Evolutionary conservation across 768 basidiomycete genomes (phyloP), one percentile per base, ranked within the genome.

Genomic region (Xanthoconium purpureum): DNA sequence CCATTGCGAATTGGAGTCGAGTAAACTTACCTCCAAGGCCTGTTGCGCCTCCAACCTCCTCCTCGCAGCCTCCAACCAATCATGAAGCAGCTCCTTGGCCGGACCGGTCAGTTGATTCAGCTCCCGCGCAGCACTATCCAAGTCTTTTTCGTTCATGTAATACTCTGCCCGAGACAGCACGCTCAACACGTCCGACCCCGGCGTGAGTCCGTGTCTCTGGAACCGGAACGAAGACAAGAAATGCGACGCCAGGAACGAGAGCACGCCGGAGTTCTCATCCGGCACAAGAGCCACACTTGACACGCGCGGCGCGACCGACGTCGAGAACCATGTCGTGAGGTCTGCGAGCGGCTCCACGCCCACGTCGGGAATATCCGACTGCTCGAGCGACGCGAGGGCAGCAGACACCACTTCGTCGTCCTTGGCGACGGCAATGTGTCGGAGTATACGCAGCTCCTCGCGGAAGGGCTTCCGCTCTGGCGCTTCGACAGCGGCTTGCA

Each of bases 51-150:
- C 93, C 58, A 99, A 71, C 69, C 94, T 80, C 67, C 82, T 78
- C 61, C 96, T 79, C 11, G 94, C 94, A 63, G 92, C 94, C 63
- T 86, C 84, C 39, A 99, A 75, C 97, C 96, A 99, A 73, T 98
- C 96, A 36, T 78, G 74, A 50, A 91, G 64, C 43, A 96, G 68
- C 50, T 80, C 69, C 72, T 86, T 89, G 15, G 89, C 89, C 56
- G 89, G 84, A 2, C 95, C 96, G 35, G 79, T 83, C 52, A 99
- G 75, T 72, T 93, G 89, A 71, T 98, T 99, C 30, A 98, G 77
- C 74, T 98, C 95, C 52, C 96, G 79, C 36, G 94, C 78, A 18
- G 96, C 96, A 40, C 61, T 68, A 29, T 72, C 96, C 56, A 99
- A 73, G 66, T 98, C 93, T 78, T 97, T 94, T 76, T 95, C 91